These are phyloP conservation scores for Kwoniella dejecticola DNA, from an alignment of 768 basidiomycete species.

Conservation along the genomic window DNA sequence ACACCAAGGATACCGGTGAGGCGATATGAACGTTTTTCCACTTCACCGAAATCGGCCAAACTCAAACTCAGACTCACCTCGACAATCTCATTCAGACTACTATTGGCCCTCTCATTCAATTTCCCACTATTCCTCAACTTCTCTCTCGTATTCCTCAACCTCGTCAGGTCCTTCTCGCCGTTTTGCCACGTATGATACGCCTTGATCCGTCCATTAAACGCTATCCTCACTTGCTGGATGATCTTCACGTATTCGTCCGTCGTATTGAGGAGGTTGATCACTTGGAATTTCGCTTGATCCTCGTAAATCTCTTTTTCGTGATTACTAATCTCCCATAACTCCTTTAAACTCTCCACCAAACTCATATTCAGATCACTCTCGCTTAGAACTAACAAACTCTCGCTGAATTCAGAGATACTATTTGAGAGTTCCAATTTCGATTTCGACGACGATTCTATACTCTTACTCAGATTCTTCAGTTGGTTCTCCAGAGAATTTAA, in stretches of 20 bases:
- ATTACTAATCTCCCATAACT: slow-evolving; percentile 72
- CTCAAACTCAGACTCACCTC: slow-evolving; percentile 67
- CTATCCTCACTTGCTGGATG: slow-evolving; percentile 80
- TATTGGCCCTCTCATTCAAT: slow-evolving; percentile 63
- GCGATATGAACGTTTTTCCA: not conserved
- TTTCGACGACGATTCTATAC: slow-evolving; percentile 81
- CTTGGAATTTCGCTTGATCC: slow-evolving; percentile 77
- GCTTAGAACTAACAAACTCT: slow-evolving; percentile 69
- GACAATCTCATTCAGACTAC: slow-evolving; percentile 74
- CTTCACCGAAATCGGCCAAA: not conserved
- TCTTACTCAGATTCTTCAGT: slow-evolving; percentile 78
- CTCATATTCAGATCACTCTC: slow-evolving; percentile 72
- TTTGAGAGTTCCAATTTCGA: slow-evolving; percentile 73
- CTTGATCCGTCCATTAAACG: slow-evolving; percentile 84
- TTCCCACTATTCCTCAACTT: slow-evolving; percentile 73
- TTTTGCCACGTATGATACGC: slow-evolving; percentile 78
- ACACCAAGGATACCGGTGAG: not conserved
- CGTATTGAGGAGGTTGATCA: slow-evolving; percentile 75
- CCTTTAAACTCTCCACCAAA: slow-evolving; percentile 69
- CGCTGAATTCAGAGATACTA: slow-evolving; percentile 77
- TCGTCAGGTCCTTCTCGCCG: slow-evolving; percentile 72
- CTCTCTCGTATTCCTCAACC: slow-evolving; percentile 76
- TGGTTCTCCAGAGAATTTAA: slow-evolving; percentile 89
- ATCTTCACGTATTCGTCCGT: slow-evolving; percentile 93
- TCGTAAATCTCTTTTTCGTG: slow-evolving; percentile 74